phyloP scores from a whole-genome alignment of 768 basidiomycete genomes.

The Mycena epipterygia region DNA sequence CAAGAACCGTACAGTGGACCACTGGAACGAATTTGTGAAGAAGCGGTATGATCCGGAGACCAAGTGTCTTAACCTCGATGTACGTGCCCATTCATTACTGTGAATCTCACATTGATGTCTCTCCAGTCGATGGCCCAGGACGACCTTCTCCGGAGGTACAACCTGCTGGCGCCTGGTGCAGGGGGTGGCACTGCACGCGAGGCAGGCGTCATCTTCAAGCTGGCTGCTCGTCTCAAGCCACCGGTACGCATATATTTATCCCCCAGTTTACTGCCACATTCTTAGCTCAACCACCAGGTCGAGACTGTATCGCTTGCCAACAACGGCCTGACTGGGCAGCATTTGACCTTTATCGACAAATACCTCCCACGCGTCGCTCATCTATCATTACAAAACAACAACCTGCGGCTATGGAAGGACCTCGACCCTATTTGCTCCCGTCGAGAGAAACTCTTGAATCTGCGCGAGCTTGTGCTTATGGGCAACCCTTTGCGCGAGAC shows the following conservation, averaged over 20 bases:
- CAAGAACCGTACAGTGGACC: slow-evolving; percentile 60
- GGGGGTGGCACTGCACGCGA: slow-evolving; percentile 73
- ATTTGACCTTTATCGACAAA: slow-evolving; percentile 73
- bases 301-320: slow-evolving; percentile 90
- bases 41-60: slow-evolving; percentile 78
- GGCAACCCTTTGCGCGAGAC: slow-evolving; percentile 83
- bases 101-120: slow-evolving; percentile 34
- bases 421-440: slow-evolving; percentile 73
- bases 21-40: slow-evolving; percentile 83
- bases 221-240: slow-evolving; percentile 84
- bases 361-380: slow-evolving; percentile 87
- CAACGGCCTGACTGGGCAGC: slow-evolving; percentile 70
- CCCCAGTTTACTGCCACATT: slow-evolving; percentile 5
- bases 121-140: slow-evolving; percentile 84
- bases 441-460: slow-evolving; percentile 69
- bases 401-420: slow-evolving; percentile 77
- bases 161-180: slow-evolving; percentile 78
- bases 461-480: slow-evolving; percentile 80
- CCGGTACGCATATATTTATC: slow-evolving; percentile 59
- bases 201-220: slow-evolving; percentile 89
- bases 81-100: slow-evolving; percentile 52
- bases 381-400: slow-evolving; percentile 85
- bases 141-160: slow-evolving; percentile 78
- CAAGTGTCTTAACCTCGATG: slow-evolving; percentile 87
- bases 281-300: slow-evolving; percentile 58